These are phyloP conservation scores for Xerocomus nothofagi DNA, from an alignment of 1,284 basidiomycete genomes.

Conservation along the genomic window DNA sequence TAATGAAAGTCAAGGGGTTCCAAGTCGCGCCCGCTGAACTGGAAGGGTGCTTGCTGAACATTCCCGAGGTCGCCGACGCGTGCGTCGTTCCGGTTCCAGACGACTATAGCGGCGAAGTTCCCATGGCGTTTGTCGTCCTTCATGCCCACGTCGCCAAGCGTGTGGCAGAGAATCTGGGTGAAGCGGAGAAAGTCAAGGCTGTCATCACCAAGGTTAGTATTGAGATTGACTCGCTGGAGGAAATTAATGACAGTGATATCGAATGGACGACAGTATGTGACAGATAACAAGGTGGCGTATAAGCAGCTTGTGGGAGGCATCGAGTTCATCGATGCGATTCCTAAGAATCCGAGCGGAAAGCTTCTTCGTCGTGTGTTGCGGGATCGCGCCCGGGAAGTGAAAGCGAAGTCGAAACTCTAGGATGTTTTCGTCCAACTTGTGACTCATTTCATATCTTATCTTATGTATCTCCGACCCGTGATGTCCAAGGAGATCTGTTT, in stretches of 20 bases:
- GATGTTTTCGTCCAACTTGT: no score
- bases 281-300: slow-evolving; percentile 57
- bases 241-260: background rate
- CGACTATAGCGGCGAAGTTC: slow-evolving; percentile 66
- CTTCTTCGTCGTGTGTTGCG: slow-evolving; percentile 56
- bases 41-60: slow-evolving; percentile 69
- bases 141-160: slow-evolving; percentile 35
- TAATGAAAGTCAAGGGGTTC: slow-evolving; percentile 66
- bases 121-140: slow-evolving; percentile 56
- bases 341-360: slow-evolving; percentile 63
- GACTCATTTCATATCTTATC: no score
- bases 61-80: slow-evolving; percentile 66
- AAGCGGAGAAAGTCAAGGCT: slow-evolving; percentile 36
- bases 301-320: slow-evolving; percentile 61
- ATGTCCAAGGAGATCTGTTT: no score
- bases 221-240: background rate
- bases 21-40: slow-evolving; percentile 71
- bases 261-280: slow-evolving; percentile 53
- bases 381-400: slow-evolving; percentile 46
- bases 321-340: slow-evolving; percentile 53
- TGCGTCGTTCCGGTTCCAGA: slow-evolving; percentile 80
- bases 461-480: no score
- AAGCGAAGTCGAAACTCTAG: slow-evolving; percentile 17
- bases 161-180: slow-evolving; percentile 31
- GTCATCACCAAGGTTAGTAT: slow-evolving; percentile 45